Evolutionary conservation across 495 filamentous ascomycete species (phyloP), one percentile per base, ranked within the genome.

Genomic region (Apiosordaria backusii): DNA sequence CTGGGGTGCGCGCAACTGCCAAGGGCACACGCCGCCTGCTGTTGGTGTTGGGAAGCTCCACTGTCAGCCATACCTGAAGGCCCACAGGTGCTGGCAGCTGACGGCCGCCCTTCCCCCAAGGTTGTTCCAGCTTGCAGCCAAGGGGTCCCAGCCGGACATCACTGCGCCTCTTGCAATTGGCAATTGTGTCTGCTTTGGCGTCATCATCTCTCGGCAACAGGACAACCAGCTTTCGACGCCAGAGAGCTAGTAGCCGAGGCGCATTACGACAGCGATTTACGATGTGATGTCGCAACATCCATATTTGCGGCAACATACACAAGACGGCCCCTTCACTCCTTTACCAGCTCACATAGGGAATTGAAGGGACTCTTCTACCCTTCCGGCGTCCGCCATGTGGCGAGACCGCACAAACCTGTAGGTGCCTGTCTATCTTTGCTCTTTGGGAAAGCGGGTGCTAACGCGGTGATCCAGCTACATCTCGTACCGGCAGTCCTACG

Each of bases 371-470:
- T 64, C 45, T 62, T 67, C 67, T 61, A 76, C 75, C 76, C 75
- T 75, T 77, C 72, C 74, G 68, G 80, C 78, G 80, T 81, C 82
- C 86, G 87, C 83, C 72, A 94, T 96, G 90, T 97, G 92, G 91
- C 92, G 95, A 82, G 95, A 99, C 85, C 88, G 95, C 80, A 99
- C 96, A 60, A 99, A 98, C 76, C 89, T 99, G 94, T 97, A 85
- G 18, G 35, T 27, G 18, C 29, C 35, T 15, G n/a, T 0, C 52
- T 22, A 19, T 13, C 10, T 15, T 7, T 45, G 10, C 35, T 6
- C 9, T 13, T 45, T 45, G 50, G 19, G 57, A 16, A 24, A 22
- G 10, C 29, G 9, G 10, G 35, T 18, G 58, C 25, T 40, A 24
- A 18, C 23, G 24, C 13, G 1, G 4, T 19, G n/a, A 22, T 3